Conservation (phyloP, 2,329 filamentous ascomycete species). For the Lasiodiplodia sp. region DNA sequence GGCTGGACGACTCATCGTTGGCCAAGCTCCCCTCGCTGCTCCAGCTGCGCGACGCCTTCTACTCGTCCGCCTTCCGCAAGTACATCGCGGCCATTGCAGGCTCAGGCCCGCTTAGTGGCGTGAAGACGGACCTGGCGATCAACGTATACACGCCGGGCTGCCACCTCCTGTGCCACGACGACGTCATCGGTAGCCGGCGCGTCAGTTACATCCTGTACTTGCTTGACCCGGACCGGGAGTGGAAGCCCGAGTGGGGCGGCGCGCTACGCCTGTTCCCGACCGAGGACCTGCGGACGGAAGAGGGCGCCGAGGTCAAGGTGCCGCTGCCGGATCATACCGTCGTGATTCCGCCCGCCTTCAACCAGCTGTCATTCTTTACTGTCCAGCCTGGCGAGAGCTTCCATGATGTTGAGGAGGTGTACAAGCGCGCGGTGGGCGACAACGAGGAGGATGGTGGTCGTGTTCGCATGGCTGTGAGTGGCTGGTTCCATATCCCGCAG, state of each 20-base stretch:
- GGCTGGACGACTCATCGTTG: constrained; percentile 84
- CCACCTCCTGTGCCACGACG: constrained; percentile 94
- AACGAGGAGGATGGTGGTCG: constrained; percentile 73
- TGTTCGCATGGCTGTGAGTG: constrained; percentile 96
- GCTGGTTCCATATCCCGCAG: constrained; percentile 99
- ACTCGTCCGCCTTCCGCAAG: constrained; percentile 86
- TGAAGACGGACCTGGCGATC: constrained; percentile 99
- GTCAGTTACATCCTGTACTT: constrained; percentile 98
- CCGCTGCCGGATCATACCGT: constrained; percentile 80
- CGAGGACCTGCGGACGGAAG: constrained; percentile 67
- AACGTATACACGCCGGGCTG: constrained; percentile 98
- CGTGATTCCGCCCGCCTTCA: constrained; percentile 92
- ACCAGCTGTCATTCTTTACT: constrained; percentile 97
- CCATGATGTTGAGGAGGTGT: constrained; percentile 98
- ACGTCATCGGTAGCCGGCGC: constrained; percentile 95
- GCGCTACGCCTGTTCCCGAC: constrained; percentile 87
- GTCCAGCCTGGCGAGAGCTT: constrained; percentile 99
- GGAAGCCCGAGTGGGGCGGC: constrained; percentile 92
- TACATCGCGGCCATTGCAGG: constrained; percentile 88
- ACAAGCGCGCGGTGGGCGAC: constrained; percentile 68
- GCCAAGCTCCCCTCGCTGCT: constrained; percentile 89
- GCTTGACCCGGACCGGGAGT: constrained; percentile 87
- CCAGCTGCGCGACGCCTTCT: constrained; percentile 89
- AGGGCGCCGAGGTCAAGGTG: constrained; percentile 78
- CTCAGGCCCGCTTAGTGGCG: constrained; percentile 85